Base-by-base conservation (phyloP, 1,284 basidiomycete genomes). In the Microbotryum intermedium region DNA sequence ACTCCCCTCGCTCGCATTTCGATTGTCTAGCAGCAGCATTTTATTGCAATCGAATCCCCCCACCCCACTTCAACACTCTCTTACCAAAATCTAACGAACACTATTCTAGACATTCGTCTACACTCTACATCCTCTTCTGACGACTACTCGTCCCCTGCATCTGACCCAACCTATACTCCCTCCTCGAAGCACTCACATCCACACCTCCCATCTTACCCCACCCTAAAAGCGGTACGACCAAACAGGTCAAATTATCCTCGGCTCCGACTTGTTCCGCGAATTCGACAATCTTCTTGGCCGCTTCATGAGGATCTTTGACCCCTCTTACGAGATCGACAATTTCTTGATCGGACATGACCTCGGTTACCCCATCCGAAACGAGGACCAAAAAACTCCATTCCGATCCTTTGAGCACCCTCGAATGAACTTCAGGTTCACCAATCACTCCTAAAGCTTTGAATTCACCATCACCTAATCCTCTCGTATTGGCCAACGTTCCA, bases 381-480 rank as follows among this genome's bases (percentile, higher is more conserved):
- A 73, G 43, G 65, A 74, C 57, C 43, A 73, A 58, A 56, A 69
- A 70, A 0, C 70, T 47, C 55, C 62, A 66, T 20, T 70, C 63
- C 76, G 64, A 57, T 87, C 89, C 88, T 68, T 85, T 78, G 16
- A 97, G 75, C 2, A 97, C 77, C 69, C 84, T 85, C 30, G 85
- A 83, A 55, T 83, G 79, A n/a, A 97, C 84, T 72, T 97, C 90
- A 4, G 95, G 94, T 74, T 98, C 94, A 30, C 88, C 87, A 1
- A 94, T 97, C 6, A 98, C 88, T 0, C 92, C 93, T 62, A 86
- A 86, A 34, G 81, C 83, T 74, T 97, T 97, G 79, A 84, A 97
- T 63, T 84, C 82, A 39, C 90, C 81, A 72, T 98, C 95, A 34
- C 94, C 94, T 56, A 98, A 81, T 83, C 88, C 87, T 73, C 94